Base-by-base conservation (phyloP, 2,329 filamentous ascomycete species). In the Fusarium papillatum region DNA sequence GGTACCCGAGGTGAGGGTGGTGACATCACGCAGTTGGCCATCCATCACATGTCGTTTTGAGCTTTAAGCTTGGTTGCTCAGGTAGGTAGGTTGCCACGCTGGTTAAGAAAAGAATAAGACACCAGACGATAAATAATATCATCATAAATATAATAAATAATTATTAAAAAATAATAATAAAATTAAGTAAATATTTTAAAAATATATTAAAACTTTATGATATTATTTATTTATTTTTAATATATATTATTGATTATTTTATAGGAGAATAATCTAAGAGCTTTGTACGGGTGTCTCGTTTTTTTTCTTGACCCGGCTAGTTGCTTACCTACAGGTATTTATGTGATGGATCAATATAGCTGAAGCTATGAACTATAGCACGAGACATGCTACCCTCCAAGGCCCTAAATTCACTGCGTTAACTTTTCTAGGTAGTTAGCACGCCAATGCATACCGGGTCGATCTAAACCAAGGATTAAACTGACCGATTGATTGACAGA, bases 21-120 rank as follows among this genome's bases (percentile, higher is more conserved):
- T 75, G 73, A 75, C 70, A 75, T 75, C 70, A 75, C 73, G 48
- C 63, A 39, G 31, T 41, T 62, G 38, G 50, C 69, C 50, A 55
- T 55, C 50, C 50, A 55, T 55, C 50, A 69, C 39, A 60, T 50
- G 41, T 48, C 29, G 29, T 61, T 24, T 57, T n/a, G 50, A 55
- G 50, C 50, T 55, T 55, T 29, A 34, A 55, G 50, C 50, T 55
- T 55, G 50, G 29, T 55, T n/a, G 50, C 50, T 55, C n/a, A 50
- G 46, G 46, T 19, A 31, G 26, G 24, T 26, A 55, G 17, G 50
- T 24, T 34, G 31, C 31, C 31, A 34, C 31, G 31, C 31, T 34
- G 31, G 31, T 34, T 13, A 34, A 34, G 31, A 34, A 34, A 34
- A 34, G 31, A 34, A 34, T 34, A 5, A 34, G 31, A 34, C 11